phyloP scores from a whole-genome alignment of 2,329 filamentous ascomycete species.

The Acarospora socialis region DNA sequence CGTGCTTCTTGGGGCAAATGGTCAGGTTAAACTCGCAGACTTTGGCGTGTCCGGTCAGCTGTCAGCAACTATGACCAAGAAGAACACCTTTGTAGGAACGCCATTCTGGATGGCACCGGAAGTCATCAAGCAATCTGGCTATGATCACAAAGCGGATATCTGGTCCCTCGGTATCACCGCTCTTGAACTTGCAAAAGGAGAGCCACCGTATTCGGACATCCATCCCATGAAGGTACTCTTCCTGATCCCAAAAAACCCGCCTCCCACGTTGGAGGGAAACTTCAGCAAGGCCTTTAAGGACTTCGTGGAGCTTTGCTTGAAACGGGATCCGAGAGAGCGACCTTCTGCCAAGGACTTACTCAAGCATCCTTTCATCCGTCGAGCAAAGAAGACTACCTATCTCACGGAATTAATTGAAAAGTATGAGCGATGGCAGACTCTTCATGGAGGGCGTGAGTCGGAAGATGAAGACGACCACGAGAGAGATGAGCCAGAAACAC shows the following conservation, averaged over 20 bases:
- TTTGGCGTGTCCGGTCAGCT: constrained; percentile 95
- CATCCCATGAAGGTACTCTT: constrained; percentile 98
- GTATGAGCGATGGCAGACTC: constrained; percentile 72
- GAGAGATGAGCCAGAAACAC: constrained; percentile 28
- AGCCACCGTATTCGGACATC: constrained; percentile 89
- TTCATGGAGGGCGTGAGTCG: constrained; percentile 57
- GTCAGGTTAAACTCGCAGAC: constrained; percentile 92
- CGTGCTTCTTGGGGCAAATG: constrained; percentile 72
- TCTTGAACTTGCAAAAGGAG: constrained; percentile 77
- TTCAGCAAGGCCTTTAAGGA: constrained; percentile 76
- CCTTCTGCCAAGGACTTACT: constrained; percentile 77
- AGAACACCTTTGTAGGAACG: constrained; percentile 96
- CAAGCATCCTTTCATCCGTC: constrained; percentile 77
- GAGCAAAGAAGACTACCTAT: constrained; percentile 91
- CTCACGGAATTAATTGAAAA: constrained; percentile 90
- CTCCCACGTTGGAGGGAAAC: constrained; percentile 65
- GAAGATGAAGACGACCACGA: constrained; percentile 49
- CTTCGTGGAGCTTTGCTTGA: constrained; percentile 69
- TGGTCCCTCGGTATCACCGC: constrained; percentile 95
- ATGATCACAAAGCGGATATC: constrained; percentile 95
- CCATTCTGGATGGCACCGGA: constrained; percentile 99
- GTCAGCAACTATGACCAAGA: constrained; percentile 97
- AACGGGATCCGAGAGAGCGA: constrained; percentile 77
- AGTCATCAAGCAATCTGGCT: constrained; percentile 95
- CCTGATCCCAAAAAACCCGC: constrained; percentile 85